Conservation (phyloP, 2,329 filamentous ascomycete species). For the Volutella citrinella region DNA sequence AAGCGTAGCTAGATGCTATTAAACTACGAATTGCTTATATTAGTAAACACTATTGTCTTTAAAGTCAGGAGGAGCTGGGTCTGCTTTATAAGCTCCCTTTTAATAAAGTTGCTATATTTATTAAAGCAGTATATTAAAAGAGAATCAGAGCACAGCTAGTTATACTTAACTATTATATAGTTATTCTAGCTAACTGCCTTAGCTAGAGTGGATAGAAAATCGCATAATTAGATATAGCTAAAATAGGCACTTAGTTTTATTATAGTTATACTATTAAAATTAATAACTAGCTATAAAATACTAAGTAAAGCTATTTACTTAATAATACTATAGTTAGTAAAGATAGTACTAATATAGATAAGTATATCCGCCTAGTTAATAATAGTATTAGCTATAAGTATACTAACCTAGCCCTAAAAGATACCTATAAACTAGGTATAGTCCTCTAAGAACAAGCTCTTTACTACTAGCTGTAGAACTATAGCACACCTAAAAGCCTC, state of each 20-base stretch:
- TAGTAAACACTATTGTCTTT: conserved; percentile 8
- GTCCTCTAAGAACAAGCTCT: conserved; percentile 8
- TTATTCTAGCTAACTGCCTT: conserved; percentile 4
- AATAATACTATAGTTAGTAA: conserved; percentile 11
- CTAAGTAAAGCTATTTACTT: conserved; percentile 9
- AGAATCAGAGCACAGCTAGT: too few species aligned
- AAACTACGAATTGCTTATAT: conserved; percentile 10
- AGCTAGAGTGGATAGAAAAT: conserved; percentile 6
- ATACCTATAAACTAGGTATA: conserved; percentile 8
- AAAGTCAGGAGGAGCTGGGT: conserved; percentile 4
- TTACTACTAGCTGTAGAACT: conserved; percentile 8
- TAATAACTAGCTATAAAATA: conserved; percentile 2
- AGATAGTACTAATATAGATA: too few species aligned
- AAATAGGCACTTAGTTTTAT: conserved; percentile 2
- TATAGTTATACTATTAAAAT: conserved; percentile 3
- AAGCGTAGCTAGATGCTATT: conserved; percentile 8
- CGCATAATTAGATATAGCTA: conserved; percentile 2
- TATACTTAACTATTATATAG: too few species aligned
- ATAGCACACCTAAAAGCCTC: conserved; percentile 10
- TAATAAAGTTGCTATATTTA: conserved; percentile 3
- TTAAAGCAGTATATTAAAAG: not conserved
- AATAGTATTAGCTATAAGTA: too few species aligned
- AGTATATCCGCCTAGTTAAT: too few species aligned
- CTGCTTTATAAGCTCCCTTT: conserved; percentile 4
- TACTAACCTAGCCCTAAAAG: conserved; percentile 12